These are phyloP conservation scores for Uronychia binucleata DNA, from an alignment of 73 alveolate genomes.

Conservation along the genomic window DNA sequence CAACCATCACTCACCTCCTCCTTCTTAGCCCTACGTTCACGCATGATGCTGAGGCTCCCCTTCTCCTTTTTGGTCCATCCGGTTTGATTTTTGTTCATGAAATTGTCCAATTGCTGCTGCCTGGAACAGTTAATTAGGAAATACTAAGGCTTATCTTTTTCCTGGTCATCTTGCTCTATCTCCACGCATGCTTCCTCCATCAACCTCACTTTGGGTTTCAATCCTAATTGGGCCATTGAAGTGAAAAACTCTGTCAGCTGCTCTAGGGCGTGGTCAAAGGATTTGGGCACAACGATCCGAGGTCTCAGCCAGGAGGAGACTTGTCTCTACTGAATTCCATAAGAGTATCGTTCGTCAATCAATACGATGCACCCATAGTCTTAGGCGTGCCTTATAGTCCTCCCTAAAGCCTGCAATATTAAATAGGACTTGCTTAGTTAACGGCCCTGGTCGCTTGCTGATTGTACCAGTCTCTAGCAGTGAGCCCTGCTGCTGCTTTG, in stretches of 20 bases:
- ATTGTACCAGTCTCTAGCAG: slow-evolving; percentile 88
- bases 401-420: slow-evolving; percentile 84
- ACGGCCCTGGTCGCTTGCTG: slow-evolving; percentile 91
- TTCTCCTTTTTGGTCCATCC: too few relatives aligned
- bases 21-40: too few relatives aligned
- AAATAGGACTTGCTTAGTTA: slow-evolving; percentile 55
- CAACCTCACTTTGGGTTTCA: neutral
- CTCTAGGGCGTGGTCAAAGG: neutral
- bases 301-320: neutral
- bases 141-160: too few relatives aligned
- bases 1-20: too few relatives aligned
- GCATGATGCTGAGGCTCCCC: too few relatives aligned
- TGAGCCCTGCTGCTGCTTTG: slow-evolving; percentile 48
- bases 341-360: slow-evolving; percentile 8
- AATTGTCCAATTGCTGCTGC: too few relatives aligned
- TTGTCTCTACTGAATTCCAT: neutral
- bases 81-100: too few relatives aligned
- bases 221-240: neutral
- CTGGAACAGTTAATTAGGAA: too few relatives aligned
- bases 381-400: slow-evolving; percentile 92
- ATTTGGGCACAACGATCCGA: neutral
- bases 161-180: neutral
- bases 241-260: neutral
- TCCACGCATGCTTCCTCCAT: neutral
- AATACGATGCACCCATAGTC: slow-evolving; percentile 28